Base-by-base conservation (phyloP, 73 alveolate species). In the Loxodes magnus region DNA sequence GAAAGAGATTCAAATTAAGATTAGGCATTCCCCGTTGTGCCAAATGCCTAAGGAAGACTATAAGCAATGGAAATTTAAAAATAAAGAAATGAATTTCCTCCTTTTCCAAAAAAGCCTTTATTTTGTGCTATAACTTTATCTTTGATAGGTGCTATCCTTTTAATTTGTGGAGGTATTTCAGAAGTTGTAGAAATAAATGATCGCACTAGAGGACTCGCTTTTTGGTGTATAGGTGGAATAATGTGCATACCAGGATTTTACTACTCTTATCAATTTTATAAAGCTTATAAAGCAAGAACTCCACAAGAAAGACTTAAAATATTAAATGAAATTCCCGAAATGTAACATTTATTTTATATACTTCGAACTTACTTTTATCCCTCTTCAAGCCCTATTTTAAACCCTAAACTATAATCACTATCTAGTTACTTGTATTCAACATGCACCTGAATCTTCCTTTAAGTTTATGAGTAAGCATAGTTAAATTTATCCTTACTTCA, bases 151-250 rank as follows among this genome's bases (percentile, higher is more conserved):
- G 27, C 27, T 25, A 2, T 46, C 1, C 2, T 46, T n/a, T 12
- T 25, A 10, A 10, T 46, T 0, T 7, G 22, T 16, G 59, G 59
- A 2, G n/a, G 22, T 25, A 24, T 46, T 0, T 37, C 22, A 19
- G 59, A 46, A 24, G 22, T 46, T 24, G 27, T 41, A 1, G 17
- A 46, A n/a, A 25, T 46, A n/a, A 41, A 46, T 25, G 59, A 46
- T 20, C 59, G 43, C 7, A 21, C 26, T 9, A 12, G 59, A 22
- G 59, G 59, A 46, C 22, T 46, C 17, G 59, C 59, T 5, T 46
- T 46, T 24, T 46, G 59, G 59, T 37, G 22, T 2, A n/a, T 46
- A 10, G 59, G 59, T n/a, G n/a, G 53, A 25, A 12, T 46, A 24
- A 46, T 41, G n/a, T 10, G 22, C 1, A 46, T 25, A 12, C 59